phyloP scores from a whole-genome alignment of 352 stramenopile species.

The Plasmopara viticola region DNA sequence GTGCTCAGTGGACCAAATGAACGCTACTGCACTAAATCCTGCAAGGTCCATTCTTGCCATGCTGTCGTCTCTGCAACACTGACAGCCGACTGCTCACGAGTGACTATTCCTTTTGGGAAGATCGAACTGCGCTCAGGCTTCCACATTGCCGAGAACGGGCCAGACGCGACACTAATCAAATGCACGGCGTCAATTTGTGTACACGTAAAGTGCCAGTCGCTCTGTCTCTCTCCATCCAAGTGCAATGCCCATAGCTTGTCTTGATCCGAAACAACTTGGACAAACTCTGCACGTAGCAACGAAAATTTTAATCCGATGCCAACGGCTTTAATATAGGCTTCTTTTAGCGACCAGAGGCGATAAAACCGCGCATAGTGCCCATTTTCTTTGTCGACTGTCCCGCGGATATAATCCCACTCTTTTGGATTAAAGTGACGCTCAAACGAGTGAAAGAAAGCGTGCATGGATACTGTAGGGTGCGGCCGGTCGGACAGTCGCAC shows the following conservation, averaged over 20 bases:
- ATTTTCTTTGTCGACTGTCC: constrained; percentile 10
- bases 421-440: constrained; percentile 40
- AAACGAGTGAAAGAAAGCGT: constrained; percentile 63
- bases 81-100: neutral
- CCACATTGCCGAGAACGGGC: constrained; percentile 39
- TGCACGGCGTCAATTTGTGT: constrained; percentile 28
- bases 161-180: constrained; percentile 42
- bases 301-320: constrained; percentile 61
- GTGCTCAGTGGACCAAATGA: too few relatives aligned
- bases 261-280: neutral
- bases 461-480: constrained; percentile 10
- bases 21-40: constrained; percentile 3
- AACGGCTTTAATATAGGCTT: constrained; percentile 71
- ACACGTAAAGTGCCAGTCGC: constrained; percentile 41
- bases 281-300: constrained; percentile 52
- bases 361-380: constrained; percentile 47
- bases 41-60: constrained; percentile 21
- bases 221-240: constrained; percentile 32
- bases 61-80: neutral
- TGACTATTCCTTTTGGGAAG: constrained; percentile 10
- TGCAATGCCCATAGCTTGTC: constrained; percentile 29
- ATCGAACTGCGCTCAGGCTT: constrained; percentile 39
- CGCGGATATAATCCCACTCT: constrained; percentile 56
- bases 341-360: constrained; percentile 69
- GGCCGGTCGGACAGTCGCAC: constrained; percentile 51